Evolutionary conservation across 805 yeast species (phyloP).

Genomic region (Vanderwaltozyma yarrowii): DNA sequence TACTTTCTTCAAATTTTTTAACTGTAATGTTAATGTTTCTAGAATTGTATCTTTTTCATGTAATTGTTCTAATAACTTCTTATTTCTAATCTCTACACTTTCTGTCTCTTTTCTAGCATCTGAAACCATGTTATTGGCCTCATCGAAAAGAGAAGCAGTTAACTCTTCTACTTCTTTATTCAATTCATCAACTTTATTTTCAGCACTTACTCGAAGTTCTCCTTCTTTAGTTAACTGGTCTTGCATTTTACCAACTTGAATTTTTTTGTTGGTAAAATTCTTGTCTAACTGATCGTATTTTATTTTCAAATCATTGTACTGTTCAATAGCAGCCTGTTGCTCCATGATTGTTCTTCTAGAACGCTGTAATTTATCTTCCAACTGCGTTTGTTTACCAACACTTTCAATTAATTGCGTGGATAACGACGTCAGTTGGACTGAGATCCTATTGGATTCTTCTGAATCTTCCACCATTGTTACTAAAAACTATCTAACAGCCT

Average conservation of each 20-base stretch:
- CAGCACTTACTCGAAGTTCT: slow-evolving; percentile 39
- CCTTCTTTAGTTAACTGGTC: slow-evolving; percentile 23
- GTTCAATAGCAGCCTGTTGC: slow-evolving; percentile 13
- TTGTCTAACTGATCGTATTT: slow-evolving; percentile 28
- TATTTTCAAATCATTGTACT: slow-evolving; percentile 25
- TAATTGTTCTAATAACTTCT: slow-evolving; percentile 41
- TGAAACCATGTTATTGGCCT: slow-evolving; percentile 78
- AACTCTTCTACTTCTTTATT: slow-evolving; percentile 72
- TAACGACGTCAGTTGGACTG: slow-evolving; percentile 44
- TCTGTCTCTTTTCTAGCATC: slow-evolving; percentile 62
- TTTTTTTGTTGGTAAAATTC: slow-evolving; percentile 11
- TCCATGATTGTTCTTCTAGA: slow-evolving; percentile 28
- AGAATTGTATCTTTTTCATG: slow-evolving; percentile 62
- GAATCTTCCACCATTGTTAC: slow-evolving; percentile 7
- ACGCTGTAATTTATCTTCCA: slow-evolving; percentile 42
- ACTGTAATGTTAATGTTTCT: slow-evolving; percentile 54
- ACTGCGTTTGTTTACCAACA: slow-evolving; percentile 43
- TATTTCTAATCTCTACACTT: slow-evolving; percentile 48
- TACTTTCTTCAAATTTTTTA: slow-evolving; percentile 51
- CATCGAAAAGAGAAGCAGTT: slow-evolving; percentile 66
- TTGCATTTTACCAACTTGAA: slow-evolving; percentile 27
- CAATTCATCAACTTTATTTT: slow-evolving; percentile 47
- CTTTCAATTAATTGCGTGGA: slow-evolving; percentile 54
- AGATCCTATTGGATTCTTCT: slow-evolving; percentile 36
- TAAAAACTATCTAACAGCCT: too few species aligned